Base-by-base conservation (phyloP, 1,139 yeast species). In the Saccharomyces hybrid region DNA sequence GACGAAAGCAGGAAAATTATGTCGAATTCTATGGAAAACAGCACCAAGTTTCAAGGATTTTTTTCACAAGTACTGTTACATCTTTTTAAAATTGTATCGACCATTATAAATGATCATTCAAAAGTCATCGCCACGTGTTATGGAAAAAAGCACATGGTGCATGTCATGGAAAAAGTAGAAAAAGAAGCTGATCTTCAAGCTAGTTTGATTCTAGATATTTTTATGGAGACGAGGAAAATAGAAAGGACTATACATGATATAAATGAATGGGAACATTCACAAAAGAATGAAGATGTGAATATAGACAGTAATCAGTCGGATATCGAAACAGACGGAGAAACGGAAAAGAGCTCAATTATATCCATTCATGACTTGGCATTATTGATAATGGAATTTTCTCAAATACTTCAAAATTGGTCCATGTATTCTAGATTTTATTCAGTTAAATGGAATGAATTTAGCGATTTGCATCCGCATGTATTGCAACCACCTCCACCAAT, bases 101-200 rank as follows among this genome's bases (percentile, higher is more conserved):
- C 83, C 54, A 89, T 95, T 73, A 79, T 93, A 27, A 82, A 84
- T 46, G 97, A 90, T 67, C 99, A 93, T 69, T 83, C 95, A 0
- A 85, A 84, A 5, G 78, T 93, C 50, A 90, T 93, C 31, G 80
- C 79, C 52, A 77, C 77, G 53, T 85, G 84, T 65, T 93, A 95
- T 67, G 88, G 88, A 5, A 75, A 77, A 1, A 72, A 77, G 20
- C 84, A 88, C 28, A 83, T 91, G 75, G 73, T 78, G 3, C 77
- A 77, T 50, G 91, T 91, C 4, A 78, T 91, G 60, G 82, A 78
- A 28, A 81, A 80, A 55, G 84, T 93, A 38, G 96, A 93, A 69
- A 76, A 80, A 55, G 99, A 93, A 66, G 86, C 95, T 23, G 99
- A 93, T 66, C 78, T 91, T 13, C 99, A 93, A 66, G 86, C 95